Evolutionary conservation across 2,329 filamentous ascomycete genomes (phyloP).

Genomic region (Aureobasidium lini): DNA sequence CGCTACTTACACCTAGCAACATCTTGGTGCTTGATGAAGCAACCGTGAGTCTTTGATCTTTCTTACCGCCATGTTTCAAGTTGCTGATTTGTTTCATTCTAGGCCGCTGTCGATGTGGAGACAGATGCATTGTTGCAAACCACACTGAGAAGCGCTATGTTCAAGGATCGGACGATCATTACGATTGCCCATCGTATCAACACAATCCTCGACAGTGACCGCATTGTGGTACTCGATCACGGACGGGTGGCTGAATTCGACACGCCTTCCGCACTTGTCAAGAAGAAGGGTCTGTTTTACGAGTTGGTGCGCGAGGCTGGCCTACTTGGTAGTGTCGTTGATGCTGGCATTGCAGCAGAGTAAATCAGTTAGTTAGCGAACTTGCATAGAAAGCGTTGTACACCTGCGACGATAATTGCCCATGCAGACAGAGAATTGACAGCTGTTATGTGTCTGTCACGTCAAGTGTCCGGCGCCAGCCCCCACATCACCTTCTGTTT

Average conservation of each 20-base stretch:
- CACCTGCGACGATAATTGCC: background rate
- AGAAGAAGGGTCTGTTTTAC: conserved; percentile 72
- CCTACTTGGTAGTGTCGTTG: conserved; percentile 45
- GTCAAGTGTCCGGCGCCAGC: background rate
- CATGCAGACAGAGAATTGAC: conserved; percentile 6
- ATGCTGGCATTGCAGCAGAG: conserved; percentile 13
- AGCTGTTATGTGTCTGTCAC: conserved; percentile 10
- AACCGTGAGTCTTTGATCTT: conserved; percentile 62
- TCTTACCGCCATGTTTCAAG: background rate
- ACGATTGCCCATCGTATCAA: conserved; percentile 98
- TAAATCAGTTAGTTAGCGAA: background rate
- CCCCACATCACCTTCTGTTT: background rate
- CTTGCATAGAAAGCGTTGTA: background rate
- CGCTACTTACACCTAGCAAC: conserved; percentile 89
- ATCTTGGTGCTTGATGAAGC: conserved; percentile 96
- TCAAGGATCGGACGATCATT: conserved; percentile 90
- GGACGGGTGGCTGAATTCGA: conserved; percentile 91
- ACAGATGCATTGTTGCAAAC: conserved; percentile 59
- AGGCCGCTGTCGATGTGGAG: conserved; percentile 63
- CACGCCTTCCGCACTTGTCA: conserved; percentile 69
- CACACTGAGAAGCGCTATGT: conserved; percentile 58
- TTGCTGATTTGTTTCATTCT: conserved; percentile 14
- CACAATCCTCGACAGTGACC: conserved; percentile 82
- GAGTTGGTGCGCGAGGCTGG: conserved; percentile 88
- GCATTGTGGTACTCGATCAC: conserved; percentile 87